A percentile compares a stretch with the other conserved stretches of the same genome.
Conservation (phyloP, 2,329 filamentous ascomycete genomes). For the Penicillium occitanis region DNA sequence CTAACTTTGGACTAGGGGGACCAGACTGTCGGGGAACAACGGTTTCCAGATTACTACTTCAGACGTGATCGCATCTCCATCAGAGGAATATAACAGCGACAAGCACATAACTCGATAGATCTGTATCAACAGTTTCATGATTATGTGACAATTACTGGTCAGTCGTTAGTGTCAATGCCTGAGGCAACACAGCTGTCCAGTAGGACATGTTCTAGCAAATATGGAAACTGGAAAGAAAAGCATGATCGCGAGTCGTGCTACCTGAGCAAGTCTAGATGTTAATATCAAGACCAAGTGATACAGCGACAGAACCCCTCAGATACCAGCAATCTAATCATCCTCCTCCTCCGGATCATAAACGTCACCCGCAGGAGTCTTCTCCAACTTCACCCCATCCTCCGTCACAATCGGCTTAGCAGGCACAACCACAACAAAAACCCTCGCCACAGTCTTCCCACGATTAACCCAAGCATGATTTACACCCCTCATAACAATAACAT, state of each 20-base stretch:
- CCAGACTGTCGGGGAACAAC: background rate
- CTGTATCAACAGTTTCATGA: background rate
- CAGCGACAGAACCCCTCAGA: background rate
- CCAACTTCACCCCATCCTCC: constrained; percentile 39
- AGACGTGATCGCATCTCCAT: background rate
- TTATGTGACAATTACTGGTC: background rate
- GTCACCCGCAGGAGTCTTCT: constrained; percentile 32
- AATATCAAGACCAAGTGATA: background rate
- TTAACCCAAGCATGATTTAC: constrained; percentile 51
- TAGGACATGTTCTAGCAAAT: no score
- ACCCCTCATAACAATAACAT: constrained; percentile 38
- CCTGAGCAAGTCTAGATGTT: background rate
- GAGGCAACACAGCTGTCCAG: background rate
- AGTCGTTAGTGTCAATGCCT: background rate
- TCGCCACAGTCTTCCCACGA: constrained; percentile 37
- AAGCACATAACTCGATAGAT: background rate
- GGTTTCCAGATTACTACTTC: background rate
- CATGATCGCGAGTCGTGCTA: background rate
- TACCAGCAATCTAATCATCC: constrained; percentile 18
- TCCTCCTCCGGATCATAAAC: constrained; percentile 27
- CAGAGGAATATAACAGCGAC: background rate
- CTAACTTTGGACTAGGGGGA: background rate
- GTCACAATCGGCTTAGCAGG: constrained; percentile 43
- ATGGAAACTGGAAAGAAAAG: background rate
- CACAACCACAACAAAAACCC: constrained; percentile 45